A percentile compares a stretch with the other conserved stretches of the same genome.
Conservation (phyloP, 495 filamentous ascomycete genomes). For the Podospora conica region DNA sequence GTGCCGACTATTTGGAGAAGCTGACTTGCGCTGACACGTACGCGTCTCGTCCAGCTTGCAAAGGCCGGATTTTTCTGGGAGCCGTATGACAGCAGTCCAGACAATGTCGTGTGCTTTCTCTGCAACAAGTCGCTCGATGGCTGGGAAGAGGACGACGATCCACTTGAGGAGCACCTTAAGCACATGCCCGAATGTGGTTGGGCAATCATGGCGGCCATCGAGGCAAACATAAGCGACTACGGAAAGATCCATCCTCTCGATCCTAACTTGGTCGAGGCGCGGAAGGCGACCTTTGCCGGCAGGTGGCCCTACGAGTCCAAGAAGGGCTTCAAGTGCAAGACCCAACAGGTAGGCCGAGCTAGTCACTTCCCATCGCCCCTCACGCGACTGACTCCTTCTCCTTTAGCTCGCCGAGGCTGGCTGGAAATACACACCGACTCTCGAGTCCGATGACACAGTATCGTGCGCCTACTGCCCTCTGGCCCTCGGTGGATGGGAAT, state of each 20-base stretch:
- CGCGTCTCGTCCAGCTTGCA: constrained; percentile 66
- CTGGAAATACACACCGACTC: constrained; percentile 84
- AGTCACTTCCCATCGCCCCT: not conserved
- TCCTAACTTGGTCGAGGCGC: constrained; percentile 63
- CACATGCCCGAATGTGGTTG: constrained; percentile 78
- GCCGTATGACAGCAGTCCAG: constrained; percentile 63
- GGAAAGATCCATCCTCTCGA: constrained; percentile 65
- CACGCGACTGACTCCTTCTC: constrained; percentile 19
- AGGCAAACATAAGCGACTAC: constrained; percentile 57
- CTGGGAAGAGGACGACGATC: constrained; percentile 81
- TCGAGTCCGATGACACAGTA: constrained; percentile 74
- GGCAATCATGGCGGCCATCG: constrained; percentile 73
- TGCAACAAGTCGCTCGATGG: constrained; percentile 75
- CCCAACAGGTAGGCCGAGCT: constrained; percentile 59
- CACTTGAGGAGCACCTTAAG: constrained; percentile 75
- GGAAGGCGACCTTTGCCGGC: constrained; percentile 69
- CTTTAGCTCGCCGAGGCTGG: constrained; percentile 80
- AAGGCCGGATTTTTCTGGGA: constrained; percentile 86
- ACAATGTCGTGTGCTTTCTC: constrained; percentile 86
- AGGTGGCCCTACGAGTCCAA: constrained; percentile 87
- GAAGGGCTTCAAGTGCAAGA: constrained; percentile 80
- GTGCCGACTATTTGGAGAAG: not conserved
- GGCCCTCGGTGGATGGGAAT: constrained; percentile 86
- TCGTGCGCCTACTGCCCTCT: constrained; percentile 84
- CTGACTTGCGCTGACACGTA: constrained; percentile 9